A percentile compares a stretch with the other conserved stretches of the same genome.
These are phyloP conservation scores for Syncephalis plumigaleata DNA, from an alignment of 371 early-diverging fungal species.

Conservation along the genomic window DNA sequence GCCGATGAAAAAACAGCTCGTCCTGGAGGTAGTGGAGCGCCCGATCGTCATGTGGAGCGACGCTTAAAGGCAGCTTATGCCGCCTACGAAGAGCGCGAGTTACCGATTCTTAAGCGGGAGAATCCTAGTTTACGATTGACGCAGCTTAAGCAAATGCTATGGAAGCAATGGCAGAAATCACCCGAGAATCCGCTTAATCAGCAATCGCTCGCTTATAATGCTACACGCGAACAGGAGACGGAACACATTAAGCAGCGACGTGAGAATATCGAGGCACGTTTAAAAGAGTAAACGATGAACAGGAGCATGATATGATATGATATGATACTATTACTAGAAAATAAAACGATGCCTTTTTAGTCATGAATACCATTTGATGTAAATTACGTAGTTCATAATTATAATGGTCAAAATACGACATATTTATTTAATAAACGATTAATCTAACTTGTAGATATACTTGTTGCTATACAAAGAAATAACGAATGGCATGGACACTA, in stretches of 20 bases:
- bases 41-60: conserved; percentile 70
- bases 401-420: no score
- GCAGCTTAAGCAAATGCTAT: conserved; percentile 56
- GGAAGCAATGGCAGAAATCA: conserved; percentile 59
- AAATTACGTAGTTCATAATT: no score
- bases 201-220: conserved; percentile 46
- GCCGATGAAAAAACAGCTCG: conserved; percentile 8
- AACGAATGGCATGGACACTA: no score
- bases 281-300: conserved; percentile 1
- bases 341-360: no score
- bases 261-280: conserved; percentile 6
- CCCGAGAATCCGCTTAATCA: conserved; percentile 81
- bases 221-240: conserved; percentile 31
- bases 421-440: no score
- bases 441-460: no score
- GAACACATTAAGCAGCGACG: conserved; percentile 2
- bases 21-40: conserved; percentile 12
- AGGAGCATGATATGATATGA: no score
- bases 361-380: no score
- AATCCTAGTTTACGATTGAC: conserved; percentile 54
- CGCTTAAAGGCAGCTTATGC: conserved; percentile 64
- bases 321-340: no score
- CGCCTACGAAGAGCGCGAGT: conserved; percentile 45
- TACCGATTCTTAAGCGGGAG: conserved; percentile 41
- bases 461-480: no score